Base-by-base conservation (phyloP, 768 basidiomycete genomes). In the Rickenella mellea region DNA sequence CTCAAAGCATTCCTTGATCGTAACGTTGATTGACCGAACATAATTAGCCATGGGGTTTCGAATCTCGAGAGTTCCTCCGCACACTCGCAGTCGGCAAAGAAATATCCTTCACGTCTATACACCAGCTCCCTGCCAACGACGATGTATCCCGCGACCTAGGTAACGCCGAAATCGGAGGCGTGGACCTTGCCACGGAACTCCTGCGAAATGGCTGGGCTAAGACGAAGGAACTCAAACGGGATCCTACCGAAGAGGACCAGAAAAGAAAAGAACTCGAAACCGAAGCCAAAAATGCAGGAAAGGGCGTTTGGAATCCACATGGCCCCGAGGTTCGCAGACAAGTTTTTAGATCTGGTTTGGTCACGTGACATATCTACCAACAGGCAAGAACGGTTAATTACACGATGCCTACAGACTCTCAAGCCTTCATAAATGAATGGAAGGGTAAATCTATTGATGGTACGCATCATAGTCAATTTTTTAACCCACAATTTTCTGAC, bases 131-230 rank as follows among this genome's bases (percentile, higher is more conserved):
- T 8, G 50, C 53, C 7, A 80, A 78, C 45, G 86, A 87, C 50
- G 87, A 87, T 45, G 62, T 73, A 27, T 71, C 78, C 21, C 82
- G 88, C 48, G 91, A 92, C 59, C 69, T 92, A 40, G 90, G 89
- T 22, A 71, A 66, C 22, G 86, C 75, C 14, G 82, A 87, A 46
- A 73, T 88, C 27, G 73, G 67, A 36, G 85, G 83, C 6, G 57
- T 78, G 40, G 89, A 93, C 53, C 60, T 93, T 17, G 68, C 78
- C 4, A 69, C 71, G 0, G 86, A 91, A 56, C 60, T 94, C n/a
- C 70, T 98, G 29, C 77, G 72, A 55, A 76, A 74, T 46, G 96
- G 94, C n/a, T 97, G 91, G 91, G 89, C 78, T 9, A 93, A 87
- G 63, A 66, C 91, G 31, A 90, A 96, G 60, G 94, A 97, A 47